Evolutionary conservation across 164 flowering plant species (phyloP).

Genomic region (Umbilicus rupestris): DNA sequence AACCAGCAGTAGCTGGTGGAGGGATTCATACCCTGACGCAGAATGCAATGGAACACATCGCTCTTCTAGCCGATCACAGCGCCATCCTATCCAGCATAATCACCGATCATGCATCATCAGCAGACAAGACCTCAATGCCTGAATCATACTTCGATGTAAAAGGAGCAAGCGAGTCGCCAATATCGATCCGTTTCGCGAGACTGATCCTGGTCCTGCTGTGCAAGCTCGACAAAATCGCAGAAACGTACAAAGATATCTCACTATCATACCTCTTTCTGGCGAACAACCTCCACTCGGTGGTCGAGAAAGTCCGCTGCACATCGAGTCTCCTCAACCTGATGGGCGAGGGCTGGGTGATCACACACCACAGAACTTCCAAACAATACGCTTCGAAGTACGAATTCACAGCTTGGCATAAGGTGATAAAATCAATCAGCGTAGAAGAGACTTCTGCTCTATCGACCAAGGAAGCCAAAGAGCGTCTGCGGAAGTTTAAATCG

Average conservation of each 20-base stretch:
- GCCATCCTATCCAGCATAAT: constrained; percentile 19
- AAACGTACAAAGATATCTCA: constrained; percentile 25
- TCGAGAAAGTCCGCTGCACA: constrained; percentile 13
- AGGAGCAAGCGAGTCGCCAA: constrained; percentile 8
- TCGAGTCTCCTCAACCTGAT: constrained; percentile 19
- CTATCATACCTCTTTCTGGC: constrained; percentile 36
- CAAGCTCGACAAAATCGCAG: constrained; percentile 33
- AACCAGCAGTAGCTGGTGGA: constrained; percentile 32
- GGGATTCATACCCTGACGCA: constrained; percentile 43
- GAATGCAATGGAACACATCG: constrained; percentile 34
- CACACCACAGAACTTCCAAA: constrained; percentile 21
- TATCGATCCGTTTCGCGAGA: constrained; percentile 23
- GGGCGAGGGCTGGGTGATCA: constrained; percentile 28
- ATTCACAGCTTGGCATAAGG: constrained; percentile 24
- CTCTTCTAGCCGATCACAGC: constrained; percentile 24
- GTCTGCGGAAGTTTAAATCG: constrained; percentile 19
- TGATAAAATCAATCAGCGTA: constrained; percentile 16
- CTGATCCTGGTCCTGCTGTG: constrained; percentile 33
- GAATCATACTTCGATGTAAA: constrained; percentile 16
- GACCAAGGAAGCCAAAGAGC: constrained; percentile 17
- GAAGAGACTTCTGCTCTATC: background rate
- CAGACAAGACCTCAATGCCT: constrained; percentile 9
- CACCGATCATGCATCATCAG: constrained; percentile 11
- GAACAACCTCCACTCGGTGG: constrained; percentile 27
- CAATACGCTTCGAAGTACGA: constrained; percentile 25